Percentiles rank a stretch among this genome's conserved stretches.
Evolutionary conservation across 192 early-diverging fungal genomes (phyloP).

Genomic region (Podochytrium sp.): DNA sequence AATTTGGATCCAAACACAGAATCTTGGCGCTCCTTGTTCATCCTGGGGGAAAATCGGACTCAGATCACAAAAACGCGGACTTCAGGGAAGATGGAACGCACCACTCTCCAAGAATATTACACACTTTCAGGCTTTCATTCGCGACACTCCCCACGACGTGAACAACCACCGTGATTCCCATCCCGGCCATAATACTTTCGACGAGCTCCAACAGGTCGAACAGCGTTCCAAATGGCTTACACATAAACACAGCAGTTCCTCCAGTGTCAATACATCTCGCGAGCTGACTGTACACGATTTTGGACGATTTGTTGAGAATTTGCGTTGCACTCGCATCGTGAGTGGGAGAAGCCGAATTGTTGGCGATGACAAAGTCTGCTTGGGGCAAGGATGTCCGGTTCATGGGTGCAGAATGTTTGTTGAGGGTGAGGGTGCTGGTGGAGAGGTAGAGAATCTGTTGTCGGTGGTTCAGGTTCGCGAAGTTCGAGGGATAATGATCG

Average conservation of each 20-base stretch:
- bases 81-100: too few relatives aligned
- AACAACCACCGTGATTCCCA: slow-evolving; percentile 9
- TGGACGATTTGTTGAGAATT: background rate
- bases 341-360: too few relatives aligned
- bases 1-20: slow-evolving; percentile 14
- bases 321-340: too few relatives aligned
- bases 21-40: slow-evolving; percentile 24
- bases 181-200: background rate
- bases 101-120: slow-evolving; percentile 26
- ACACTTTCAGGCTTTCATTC: slow-evolving; percentile 15
- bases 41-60: too few relatives aligned
- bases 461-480: too few relatives aligned
- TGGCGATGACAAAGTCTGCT: slow-evolving; percentile 15
- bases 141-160: slow-evolving; percentile 20
- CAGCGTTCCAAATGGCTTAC: slow-evolving; percentile 19
- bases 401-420: slow-evolving; percentile 11
- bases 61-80: too few relatives aligned
- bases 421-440: background rate
- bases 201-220: slow-evolving; percentile 23
- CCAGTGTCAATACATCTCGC: slow-evolving; percentile 12
- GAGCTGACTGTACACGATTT: background rate
- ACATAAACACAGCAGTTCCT: slow-evolving; percentile 16
- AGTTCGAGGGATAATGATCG: too few relatives aligned
- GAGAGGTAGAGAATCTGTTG: slow-evolving; percentile 20
- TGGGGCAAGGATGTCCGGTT: background rate